A percentile compares a stretch with the other conserved stretches of the same genome.
These are phyloP conservation scores for Globisporangium canariense DNA, from an alignment of 352 stramenopile genomes.

Conservation along the genomic window DNA sequence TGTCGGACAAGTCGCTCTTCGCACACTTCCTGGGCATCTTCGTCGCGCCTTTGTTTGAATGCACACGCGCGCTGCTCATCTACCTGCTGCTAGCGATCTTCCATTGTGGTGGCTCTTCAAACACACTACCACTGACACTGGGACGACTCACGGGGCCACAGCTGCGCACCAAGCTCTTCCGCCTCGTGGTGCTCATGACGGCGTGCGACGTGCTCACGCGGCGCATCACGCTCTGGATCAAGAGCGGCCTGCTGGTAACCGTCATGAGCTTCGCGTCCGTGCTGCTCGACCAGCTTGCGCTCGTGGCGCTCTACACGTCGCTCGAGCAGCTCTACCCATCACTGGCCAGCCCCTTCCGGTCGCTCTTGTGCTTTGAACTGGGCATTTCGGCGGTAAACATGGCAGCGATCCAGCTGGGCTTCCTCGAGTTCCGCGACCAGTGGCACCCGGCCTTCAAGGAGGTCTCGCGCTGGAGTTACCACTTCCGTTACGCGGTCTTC, in stretches of 20 bases:
- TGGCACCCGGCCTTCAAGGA: constrained; percentile 71
- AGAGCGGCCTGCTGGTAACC: constrained; percentile 69
- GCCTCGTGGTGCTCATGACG: constrained; percentile 49
- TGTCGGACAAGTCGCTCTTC: constrained; percentile 70
- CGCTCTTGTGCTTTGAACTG: constrained; percentile 56
- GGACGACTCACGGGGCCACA: constrained; percentile 11
- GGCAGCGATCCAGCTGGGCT: constrained; percentile 44
- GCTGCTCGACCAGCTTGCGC: constrained; percentile 59
- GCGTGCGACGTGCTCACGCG: constrained; percentile 57
- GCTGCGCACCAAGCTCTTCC: constrained; percentile 39
- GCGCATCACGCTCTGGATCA: constrained; percentile 60
- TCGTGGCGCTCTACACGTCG: constrained; percentile 56
- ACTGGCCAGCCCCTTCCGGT: constrained; percentile 34
- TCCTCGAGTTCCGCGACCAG: constrained; percentile 51
- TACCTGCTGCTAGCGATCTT: constrained; percentile 60
- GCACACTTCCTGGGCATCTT: constrained; percentile 61
- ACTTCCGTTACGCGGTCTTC: constrained; percentile 35
- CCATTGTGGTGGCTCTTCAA: constrained; percentile 20
- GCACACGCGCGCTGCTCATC: constrained; percentile 58
- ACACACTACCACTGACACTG: constrained; percentile 1
- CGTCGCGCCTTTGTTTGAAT: constrained; percentile 64
- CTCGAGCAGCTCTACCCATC: constrained; percentile 53
- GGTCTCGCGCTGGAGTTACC: constrained; percentile 54
- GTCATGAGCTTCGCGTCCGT: constrained; percentile 68
- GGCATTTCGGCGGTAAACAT: constrained; percentile 50